Evolutionary conservation across 2,329 filamentous ascomycete genomes (phyloP), one percentile per base, ranked within the genome.

Genomic region (Rosellinia necatrix): DNA sequence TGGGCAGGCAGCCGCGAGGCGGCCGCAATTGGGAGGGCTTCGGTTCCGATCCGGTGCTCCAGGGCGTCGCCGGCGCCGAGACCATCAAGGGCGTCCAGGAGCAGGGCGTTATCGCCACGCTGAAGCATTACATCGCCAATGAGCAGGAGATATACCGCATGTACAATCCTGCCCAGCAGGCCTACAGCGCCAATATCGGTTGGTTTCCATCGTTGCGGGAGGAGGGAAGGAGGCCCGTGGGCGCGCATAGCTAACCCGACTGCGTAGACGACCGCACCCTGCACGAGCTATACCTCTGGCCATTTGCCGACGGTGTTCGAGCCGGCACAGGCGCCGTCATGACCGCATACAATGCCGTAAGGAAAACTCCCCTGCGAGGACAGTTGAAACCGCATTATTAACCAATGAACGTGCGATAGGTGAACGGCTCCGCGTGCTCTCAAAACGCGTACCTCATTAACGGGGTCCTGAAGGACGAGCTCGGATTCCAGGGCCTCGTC

Each of bases 271-370:
- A 72, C 48, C 67, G 70, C 34, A 63, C 69, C 1, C 10, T 89
- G 54, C 86, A 91, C 66, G 89, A 92, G 71, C 73, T 92, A 1
- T 92, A 92, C 63, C 79, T 85, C 0, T 92, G 90, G 90, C 90
- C 90, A 0, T 93, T 93, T 70, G 86, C 86, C 0, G 86, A 92
- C 62, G 88, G 86, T 6, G 81, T 96, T 40, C 84, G 82, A 58
- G 90, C 89, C 10, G 91, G 91, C 22, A 90, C 92, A 4, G 89
- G 84, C 1, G 87, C 87, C 6, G 78, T 96, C 49, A 96, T 96
- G 91, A 92, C 90, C 69, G 84, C 85, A 1, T 96, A 96, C 64
- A 88, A 90, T 68, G 84, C 84, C 66, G 73, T 77, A 59, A 41
- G 66, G 58, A 37, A 4, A 37, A 9, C 53, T 37, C 0, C 25